Conservation (phyloP, 2,329 filamentous ascomycete genomes). For the Xylariaceae sp. region DNA sequence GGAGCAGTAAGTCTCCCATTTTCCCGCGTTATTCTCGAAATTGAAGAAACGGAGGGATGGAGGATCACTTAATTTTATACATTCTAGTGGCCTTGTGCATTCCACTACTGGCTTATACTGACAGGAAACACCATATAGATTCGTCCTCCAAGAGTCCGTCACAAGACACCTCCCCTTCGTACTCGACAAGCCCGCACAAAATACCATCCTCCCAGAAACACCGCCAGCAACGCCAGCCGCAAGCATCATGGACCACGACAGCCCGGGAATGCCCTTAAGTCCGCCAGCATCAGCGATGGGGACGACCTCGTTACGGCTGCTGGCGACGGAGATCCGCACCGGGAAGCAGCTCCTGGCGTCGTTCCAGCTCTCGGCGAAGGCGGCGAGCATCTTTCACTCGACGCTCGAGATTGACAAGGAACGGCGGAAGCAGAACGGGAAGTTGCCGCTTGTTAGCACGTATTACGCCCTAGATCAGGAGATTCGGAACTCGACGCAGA, state of each 20-base stretch:
- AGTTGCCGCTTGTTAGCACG: conserved; percentile 24
- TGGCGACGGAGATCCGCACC: conserved; percentile 22
- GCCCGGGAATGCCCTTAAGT: conserved; percentile 1
- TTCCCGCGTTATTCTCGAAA: no score
- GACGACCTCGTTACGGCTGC: conserved; percentile 21
- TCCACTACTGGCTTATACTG: background rate
- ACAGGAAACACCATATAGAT: conserved; percentile 21
- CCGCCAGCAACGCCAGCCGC: conserved; percentile 18
- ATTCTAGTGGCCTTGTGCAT: background rate
- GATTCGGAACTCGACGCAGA: conserved; percentile 26
- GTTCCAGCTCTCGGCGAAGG: conserved; percentile 32
- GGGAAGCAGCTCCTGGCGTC: conserved; percentile 21
- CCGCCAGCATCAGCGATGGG: no score
- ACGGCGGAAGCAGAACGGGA: conserved; percentile 19
- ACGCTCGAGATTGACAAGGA: conserved; percentile 29
- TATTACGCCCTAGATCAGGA: conserved; percentile 29
- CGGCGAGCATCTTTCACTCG: conserved; percentile 28
- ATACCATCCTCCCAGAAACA: conserved; percentile 29
- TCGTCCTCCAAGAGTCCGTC: conserved; percentile 30
- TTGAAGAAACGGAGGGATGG: no score
- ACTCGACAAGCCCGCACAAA: conserved; percentile 27
- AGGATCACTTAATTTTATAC: background rate
- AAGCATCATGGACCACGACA: conserved; percentile 2
- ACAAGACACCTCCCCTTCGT: conserved; percentile 29
- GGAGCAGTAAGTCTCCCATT: conserved; percentile 35